These are phyloP conservation scores for Ustilago nuda DNA, from an alignment of 1,284 basidiomycete species.

Conservation along the genomic window DNA sequence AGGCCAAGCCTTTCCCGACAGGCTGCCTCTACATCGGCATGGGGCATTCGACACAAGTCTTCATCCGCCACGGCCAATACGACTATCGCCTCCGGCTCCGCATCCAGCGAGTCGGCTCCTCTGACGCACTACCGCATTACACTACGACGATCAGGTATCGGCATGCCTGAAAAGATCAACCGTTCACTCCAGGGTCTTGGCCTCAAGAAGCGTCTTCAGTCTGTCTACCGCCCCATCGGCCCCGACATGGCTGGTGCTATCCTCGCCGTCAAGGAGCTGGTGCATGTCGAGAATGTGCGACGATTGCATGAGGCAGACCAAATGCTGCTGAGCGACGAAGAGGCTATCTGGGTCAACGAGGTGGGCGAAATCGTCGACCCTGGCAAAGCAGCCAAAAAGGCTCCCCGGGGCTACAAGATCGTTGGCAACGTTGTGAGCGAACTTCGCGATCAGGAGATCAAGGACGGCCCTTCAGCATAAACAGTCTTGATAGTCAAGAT, in stretches of 20 bases:
- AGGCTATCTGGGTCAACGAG: constrained; percentile 66
- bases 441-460: constrained; percentile 57
- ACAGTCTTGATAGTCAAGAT: background rate
- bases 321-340: constrained; percentile 42
- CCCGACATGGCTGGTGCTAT: constrained; percentile 84
- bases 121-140: constrained; percentile 85
- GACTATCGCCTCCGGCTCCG: constrained; percentile 28
- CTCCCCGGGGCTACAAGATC: constrained; percentile 65
- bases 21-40: constrained; percentile 24
- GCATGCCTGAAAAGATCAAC: constrained; percentile 78
- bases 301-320: constrained; percentile 53
- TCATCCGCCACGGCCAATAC: constrained; percentile 24
- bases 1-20: constrained; percentile 31
- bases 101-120: constrained; percentile 51
- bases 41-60: constrained; percentile 49
- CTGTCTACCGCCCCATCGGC: constrained; percentile 80
- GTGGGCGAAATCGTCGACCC: constrained; percentile 66
- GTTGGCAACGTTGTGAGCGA: constrained; percentile 66
- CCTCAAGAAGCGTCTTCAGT: constrained; percentile 81
- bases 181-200: constrained; percentile 81
- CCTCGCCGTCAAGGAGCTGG: constrained; percentile 82
- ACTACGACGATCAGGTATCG: constrained; percentile 82
- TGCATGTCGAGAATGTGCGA: constrained; percentile 83
- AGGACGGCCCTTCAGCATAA: constrained; percentile 30
- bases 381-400: constrained; percentile 61